Evolutionary conservation across 2,329 filamentous ascomycete genomes (phyloP), one percentile per base, ranked within the genome.

Genomic region (Hymenoscyphus fructigenus): DNA sequence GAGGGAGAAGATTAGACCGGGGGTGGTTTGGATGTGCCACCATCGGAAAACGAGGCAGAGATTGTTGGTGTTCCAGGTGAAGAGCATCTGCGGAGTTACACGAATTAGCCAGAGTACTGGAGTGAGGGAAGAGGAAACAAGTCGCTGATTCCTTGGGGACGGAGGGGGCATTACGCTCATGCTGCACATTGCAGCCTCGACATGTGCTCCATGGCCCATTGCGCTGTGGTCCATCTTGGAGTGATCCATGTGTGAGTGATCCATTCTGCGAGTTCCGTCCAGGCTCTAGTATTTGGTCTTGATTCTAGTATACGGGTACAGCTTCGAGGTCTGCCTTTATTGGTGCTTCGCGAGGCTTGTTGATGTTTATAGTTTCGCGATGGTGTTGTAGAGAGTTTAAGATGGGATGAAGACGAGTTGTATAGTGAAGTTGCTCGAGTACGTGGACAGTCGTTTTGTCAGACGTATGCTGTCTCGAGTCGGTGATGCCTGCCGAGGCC

Each of bases 21-120:
- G 74, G 2, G 88, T 88, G 67, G 89, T 88, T 67, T 85, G 88
- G 78, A 99, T 81, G 79, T 91, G 93, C 95, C 95, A 99, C 79
- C 89, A 87, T 72, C 84, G 85, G 83, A 98, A 99, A 78, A 99
- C 87, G 78, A 99, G 96, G 84, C 95, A 99, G 69, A 99, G 91
- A 80, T 98, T 91, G 64, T 84, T 86, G 2, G 93, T 94, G 77
- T 93, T 88, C 94, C 94, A 99, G 67, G 93, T 98, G 82, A 99
- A 99, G 71, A 98, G 88, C 94, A 97, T 98, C 93, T 97, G 71
- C 5, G 59, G 20, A 26, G 12, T 53, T 57, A 34, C 55, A 38
- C 3, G 14, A 53, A 41, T 5, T 38, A 38, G 38, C 15, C 44
- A 29, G n/a, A 56, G 56, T 38, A 26, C 47, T 26, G 20, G 26